These are phyloP conservation scores for Oryza officinalis DNA, from an alignment of 176 grass and related monocot genomes.

Conservation along the genomic window DNA sequence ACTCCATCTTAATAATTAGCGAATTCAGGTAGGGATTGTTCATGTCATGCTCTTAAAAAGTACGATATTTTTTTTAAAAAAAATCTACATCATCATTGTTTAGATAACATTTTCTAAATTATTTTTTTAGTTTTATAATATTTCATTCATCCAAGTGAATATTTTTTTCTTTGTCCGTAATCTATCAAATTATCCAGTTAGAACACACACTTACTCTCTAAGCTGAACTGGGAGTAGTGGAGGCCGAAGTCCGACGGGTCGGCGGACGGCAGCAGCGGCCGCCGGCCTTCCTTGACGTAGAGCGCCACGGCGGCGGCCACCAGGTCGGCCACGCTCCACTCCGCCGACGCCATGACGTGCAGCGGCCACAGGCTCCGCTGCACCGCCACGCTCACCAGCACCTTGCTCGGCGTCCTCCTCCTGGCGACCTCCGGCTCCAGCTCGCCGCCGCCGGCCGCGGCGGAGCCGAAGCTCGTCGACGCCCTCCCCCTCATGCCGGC, in stretches of 20 bases:
- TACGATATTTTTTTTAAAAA: too few relatives aligned
- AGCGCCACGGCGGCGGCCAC: conserved; percentile 52
- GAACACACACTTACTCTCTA: conserved; percentile 61
- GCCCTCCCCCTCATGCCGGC: conserved; percentile 20
- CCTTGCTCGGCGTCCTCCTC: conserved; percentile 66
- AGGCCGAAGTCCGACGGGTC: conserved; percentile 60
- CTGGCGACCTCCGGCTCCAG: neutral
- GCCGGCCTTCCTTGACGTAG: conserved; percentile 79
- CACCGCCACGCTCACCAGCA: conserved; percentile 83
- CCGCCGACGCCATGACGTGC: conserved; percentile 78
- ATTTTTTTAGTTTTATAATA: too few relatives aligned
- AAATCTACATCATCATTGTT: too few relatives aligned
- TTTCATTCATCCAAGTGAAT: too few relatives aligned
- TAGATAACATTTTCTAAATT: too few relatives aligned
- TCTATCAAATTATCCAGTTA: too few relatives aligned
- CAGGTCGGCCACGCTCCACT: conserved; percentile 81
- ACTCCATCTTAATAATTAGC: too few relatives aligned
- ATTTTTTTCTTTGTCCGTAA: too few relatives aligned
- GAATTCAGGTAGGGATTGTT: too few relatives aligned
- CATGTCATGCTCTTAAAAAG: too few relatives aligned
- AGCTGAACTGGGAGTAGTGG: conserved; percentile 93
- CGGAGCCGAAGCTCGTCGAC: neutral
- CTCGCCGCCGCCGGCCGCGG: neutral
- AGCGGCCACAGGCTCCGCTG: conserved; percentile 78
- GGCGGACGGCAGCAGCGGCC: conserved; percentile 47